phyloP scores from a whole-genome alignment of 169 alveolate genomes.

The Eimeria mitis region DNA sequence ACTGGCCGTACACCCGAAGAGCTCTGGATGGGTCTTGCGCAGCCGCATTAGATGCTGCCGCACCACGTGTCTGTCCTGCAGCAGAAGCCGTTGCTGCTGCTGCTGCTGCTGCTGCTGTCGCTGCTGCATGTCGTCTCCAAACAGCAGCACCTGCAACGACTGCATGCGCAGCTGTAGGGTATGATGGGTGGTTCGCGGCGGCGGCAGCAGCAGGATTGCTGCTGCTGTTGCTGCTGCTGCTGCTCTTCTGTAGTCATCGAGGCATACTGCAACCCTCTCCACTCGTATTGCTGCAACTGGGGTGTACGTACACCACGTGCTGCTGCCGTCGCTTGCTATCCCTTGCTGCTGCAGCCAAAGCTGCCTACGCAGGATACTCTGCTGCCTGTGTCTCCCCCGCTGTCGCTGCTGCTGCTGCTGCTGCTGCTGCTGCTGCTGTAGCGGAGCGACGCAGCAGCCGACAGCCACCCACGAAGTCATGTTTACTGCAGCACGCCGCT shows the following conservation, averaged over 20 bases:
- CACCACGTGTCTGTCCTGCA: slow-evolving; percentile 15
- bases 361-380: not conserved
- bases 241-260: slow-evolving; percentile 46
- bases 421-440: slow-evolving; percentile 8
- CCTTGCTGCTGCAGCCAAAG: not conserved
- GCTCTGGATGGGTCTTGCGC: not conserved
- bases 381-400: not conserved
- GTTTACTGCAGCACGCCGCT: slow-evolving; percentile 34
- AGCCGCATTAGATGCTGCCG: slow-evolving; percentile 53
- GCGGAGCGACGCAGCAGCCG: slow-evolving; percentile 43
- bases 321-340: slow-evolving; percentile 15
- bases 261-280: slow-evolving; percentile 12
- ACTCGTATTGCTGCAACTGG: slow-evolving; percentile 36
- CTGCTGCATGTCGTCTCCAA: slow-evolving; percentile 22
- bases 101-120: slow-evolving; percentile 30
- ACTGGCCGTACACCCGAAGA: not conserved
- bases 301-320: slow-evolving; percentile 33
- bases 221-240: slow-evolving; percentile 67
- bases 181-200: not conserved
- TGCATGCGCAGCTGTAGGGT: slow-evolving; percentile 70
- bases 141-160: slow-evolving; percentile 37
- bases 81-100: slow-evolving; percentile 33
- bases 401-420: slow-evolving; percentile 69
- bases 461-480: slow-evolving; percentile 54
- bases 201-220: slow-evolving; percentile 49